These are phyloP conservation scores for Dryas octopetala DNA, from an alignment of 306 rosid species.

Conservation along the genomic window DNA sequence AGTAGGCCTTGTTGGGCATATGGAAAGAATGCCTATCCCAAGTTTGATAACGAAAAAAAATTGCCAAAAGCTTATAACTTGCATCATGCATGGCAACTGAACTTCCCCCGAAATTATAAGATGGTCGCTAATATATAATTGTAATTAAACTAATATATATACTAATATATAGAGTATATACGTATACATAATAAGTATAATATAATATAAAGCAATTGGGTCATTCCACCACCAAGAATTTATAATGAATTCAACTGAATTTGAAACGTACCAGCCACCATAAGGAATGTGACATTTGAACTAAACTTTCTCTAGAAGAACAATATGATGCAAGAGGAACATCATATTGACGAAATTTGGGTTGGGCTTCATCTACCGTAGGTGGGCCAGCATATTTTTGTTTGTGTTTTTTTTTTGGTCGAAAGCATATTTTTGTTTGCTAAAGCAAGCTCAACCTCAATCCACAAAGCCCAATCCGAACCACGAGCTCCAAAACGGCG, in stretches of 20 bases:
- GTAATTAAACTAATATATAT: too few relatives aligned
- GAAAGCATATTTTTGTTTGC: too few relatives aligned
- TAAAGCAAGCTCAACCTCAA: too few relatives aligned
- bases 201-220: not conserved
- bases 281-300: not conserved
- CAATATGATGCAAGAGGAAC: not conserved
- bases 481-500: not conserved
- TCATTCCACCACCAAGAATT: not conserved
- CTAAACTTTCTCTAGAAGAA: not conserved
- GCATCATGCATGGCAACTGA: too few relatives aligned
- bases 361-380: too few relatives aligned
- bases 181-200: not conserved
- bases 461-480: not conserved
- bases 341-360: too few relatives aligned
- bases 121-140: not conserved
- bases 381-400: too few relatives aligned
- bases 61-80: not conserved
- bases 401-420: too few relatives aligned
- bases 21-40: not conserved
- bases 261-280: not conserved
- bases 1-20: not conserved
- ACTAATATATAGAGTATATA: not conserved
- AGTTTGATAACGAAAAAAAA: not conserved
- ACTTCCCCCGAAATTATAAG: too few relatives aligned
- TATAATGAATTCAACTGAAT: not conserved